Conservation (phyloP, 768 basidiomycete genomes). For the Auricularia auricula-judae region DNA sequence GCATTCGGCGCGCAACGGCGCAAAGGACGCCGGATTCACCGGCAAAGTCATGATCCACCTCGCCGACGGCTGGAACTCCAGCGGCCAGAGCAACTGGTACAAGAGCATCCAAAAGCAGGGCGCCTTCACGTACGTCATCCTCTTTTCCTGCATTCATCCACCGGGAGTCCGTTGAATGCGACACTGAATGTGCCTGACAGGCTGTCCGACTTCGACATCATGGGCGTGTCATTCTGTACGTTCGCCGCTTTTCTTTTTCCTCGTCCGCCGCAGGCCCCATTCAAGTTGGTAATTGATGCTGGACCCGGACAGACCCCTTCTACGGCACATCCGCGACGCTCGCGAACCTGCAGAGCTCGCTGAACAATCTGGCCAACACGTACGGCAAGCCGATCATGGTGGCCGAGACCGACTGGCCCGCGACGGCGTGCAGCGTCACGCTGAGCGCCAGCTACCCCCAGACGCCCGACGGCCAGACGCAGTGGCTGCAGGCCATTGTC, state of each 20-base stretch:
- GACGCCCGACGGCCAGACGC: constrained; percentile 39
- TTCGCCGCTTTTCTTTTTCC: neutral
- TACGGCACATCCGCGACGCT: constrained; percentile 48
- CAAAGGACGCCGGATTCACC: constrained; percentile 30
- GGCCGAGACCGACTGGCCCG: constrained; percentile 58
- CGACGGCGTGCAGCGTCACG: constrained; percentile 29
- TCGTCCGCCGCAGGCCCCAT: neutral
- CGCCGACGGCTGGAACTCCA: constrained; percentile 49
- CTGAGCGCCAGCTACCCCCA: constrained; percentile 38
- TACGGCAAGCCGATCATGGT: constrained; percentile 47
- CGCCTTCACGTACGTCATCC: constrained; percentile 49
- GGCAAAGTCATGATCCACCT: constrained; percentile 47
- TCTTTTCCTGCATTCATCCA: constrained; percentile 32
- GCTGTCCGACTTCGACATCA: constrained; percentile 39
- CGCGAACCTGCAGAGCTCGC: constrained; percentile 35
- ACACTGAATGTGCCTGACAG: constrained; percentile 35
- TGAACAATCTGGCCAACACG: constrained; percentile 37
- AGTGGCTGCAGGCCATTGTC: constrained; percentile 41
- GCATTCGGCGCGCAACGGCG: constrained; percentile 48
- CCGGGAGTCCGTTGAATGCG: neutral
- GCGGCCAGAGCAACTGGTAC: constrained; percentile 37
- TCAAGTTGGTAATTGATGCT: too few relatives aligned
- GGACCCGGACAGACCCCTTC: constrained; percentile 31
- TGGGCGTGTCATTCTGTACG: constrained; percentile 47
- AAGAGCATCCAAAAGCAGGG: constrained; percentile 41